Evolutionary conservation across 1,139 yeast species (phyloP).

Genomic region (Williopsis jadinii): DNA sequence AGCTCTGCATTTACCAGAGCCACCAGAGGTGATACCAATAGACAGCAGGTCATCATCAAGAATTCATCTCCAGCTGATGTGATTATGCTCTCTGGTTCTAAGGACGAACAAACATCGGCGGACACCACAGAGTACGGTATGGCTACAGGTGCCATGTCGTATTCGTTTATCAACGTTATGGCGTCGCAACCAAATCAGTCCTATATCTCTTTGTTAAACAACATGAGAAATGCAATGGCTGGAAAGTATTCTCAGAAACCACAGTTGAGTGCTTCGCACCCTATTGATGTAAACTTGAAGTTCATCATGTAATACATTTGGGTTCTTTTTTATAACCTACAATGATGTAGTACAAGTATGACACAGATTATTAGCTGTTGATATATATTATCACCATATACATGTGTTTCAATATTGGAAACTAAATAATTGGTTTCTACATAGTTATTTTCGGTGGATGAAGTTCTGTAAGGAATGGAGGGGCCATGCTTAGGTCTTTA

Average conservation of each 20-base stretch:
- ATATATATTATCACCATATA: too few relatives aligned
- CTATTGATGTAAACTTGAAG: slow-evolving; percentile 68
- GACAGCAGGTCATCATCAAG: slow-evolving; percentile 38
- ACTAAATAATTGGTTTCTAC: too few relatives aligned
- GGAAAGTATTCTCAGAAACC: slow-evolving; percentile 83
- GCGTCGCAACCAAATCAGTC: slow-evolving; percentile 63
- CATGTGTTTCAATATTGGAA: too few relatives aligned
- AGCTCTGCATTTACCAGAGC: slow-evolving; percentile 26
- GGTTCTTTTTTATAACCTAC: too few relatives aligned
- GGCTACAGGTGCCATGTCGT: slow-evolving; percentile 93
- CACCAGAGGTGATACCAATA: slow-evolving; percentile 14
- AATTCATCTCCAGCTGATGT: slow-evolving; percentile 90
- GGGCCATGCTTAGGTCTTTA: background rate
- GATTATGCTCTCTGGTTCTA: slow-evolving; percentile 80
- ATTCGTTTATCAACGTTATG: slow-evolving; percentile 75
- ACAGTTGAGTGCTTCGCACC: slow-evolving; percentile 79
- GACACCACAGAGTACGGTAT: slow-evolving; percentile 58
- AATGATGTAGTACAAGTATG: too few relatives aligned
- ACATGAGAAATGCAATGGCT: slow-evolving; percentile 64
- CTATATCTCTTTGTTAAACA: slow-evolving; percentile 70
- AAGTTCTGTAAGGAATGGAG: background rate
- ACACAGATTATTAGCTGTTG: too few relatives aligned
- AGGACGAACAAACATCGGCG: slow-evolving; percentile 59
- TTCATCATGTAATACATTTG: slow-evolving; percentile 35
- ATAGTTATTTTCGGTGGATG: too few relatives aligned